phyloP scores from a whole-genome alignment of 2,329 filamentous ascomycete species.

The Hymenoscyphus repandus region DNA sequence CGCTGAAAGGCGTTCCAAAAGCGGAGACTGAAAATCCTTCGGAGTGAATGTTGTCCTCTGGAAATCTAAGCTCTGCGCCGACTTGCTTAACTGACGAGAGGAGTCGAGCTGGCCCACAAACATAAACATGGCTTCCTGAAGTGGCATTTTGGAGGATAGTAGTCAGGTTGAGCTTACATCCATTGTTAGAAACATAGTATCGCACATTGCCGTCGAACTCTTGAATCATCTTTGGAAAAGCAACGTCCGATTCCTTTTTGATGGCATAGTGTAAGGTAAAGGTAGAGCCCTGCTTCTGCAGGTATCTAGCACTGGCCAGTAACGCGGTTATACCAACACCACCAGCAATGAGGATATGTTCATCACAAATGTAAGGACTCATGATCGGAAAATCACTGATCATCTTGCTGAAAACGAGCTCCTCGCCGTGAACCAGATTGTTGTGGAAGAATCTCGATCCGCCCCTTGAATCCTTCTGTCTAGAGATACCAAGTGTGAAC shows the following conservation, averaged over 20 bases:
- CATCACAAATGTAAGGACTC: slow-evolving; percentile 38
- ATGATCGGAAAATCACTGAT: slow-evolving; percentile 42
- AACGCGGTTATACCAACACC: slow-evolving; percentile 64
- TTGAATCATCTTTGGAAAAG: slow-evolving; percentile 44
- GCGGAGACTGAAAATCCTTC: slow-evolving; percentile 52
- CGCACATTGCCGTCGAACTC: slow-evolving; percentile 32
- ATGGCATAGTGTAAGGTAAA: slow-evolving; percentile 54
- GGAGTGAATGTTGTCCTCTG: slow-evolving; percentile 48
- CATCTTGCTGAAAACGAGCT: slow-evolving; percentile 45
- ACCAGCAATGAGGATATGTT: slow-evolving; percentile 56
- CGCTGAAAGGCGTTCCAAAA: slow-evolving; percentile 55
- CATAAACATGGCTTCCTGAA: slow-evolving; percentile 52
- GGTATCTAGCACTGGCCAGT: slow-evolving; percentile 41
- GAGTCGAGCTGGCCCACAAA: slow-evolving; percentile 53
- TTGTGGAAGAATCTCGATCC: slow-evolving; percentile 55
- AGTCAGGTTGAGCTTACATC: slow-evolving; percentile 45
- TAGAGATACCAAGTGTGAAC: slow-evolving; percentile 52
- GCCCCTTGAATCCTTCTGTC: slow-evolving; percentile 48
- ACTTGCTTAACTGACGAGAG: slow-evolving; percentile 44
- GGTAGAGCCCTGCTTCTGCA: slow-evolving; percentile 40
- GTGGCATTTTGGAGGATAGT: slow-evolving; percentile 40
- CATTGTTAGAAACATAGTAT: slow-evolving; percentile 28
- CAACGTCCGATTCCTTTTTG: slow-evolving; percentile 43
- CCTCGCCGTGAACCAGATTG: slow-evolving; percentile 40
- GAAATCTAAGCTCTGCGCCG: slow-evolving; percentile 38